A percentile compares a stretch with the other conserved stretches of the same genome.
phyloP scores from a whole-genome alignment of 2,329 filamentous ascomycete species.

The Aspergillus pseudotamarii region DNA sequence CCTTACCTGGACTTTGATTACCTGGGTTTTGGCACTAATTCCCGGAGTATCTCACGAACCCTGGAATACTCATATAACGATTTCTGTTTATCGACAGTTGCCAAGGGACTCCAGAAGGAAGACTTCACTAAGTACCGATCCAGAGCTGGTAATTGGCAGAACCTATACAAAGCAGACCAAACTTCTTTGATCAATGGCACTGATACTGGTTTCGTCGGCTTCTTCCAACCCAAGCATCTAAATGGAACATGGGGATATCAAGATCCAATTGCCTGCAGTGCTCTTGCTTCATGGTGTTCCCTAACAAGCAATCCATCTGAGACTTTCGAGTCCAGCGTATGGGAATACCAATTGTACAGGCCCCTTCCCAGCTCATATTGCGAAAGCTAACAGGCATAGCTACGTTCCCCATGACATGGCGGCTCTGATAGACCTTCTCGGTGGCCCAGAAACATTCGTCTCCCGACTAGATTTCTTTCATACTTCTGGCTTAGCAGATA shows the following conservation, averaged over 20 bases:
- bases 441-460: slow-evolving; percentile 59
- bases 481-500: slow-evolving; percentile 64
- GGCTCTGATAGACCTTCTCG: slow-evolving; percentile 59
- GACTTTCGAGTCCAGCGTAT: slow-evolving; percentile 40
- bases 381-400: slow-evolving; percentile 41
- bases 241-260: slow-evolving; percentile 73
- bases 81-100: slow-evolving; percentile 66
- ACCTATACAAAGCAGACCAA: slow-evolving; percentile 66
- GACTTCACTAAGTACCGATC: slow-evolving; percentile 61
- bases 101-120: slow-evolving; percentile 57
- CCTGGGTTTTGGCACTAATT: slow-evolving; percentile 68
- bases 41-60: slow-evolving; percentile 70
- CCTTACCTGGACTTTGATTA: slow-evolving; percentile 70
- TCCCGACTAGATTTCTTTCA: slow-evolving; percentile 66
- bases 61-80: slow-evolving; percentile 79
- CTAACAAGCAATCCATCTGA: slow-evolving; percentile 36
- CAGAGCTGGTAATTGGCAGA: slow-evolving; percentile 67
- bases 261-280: slow-evolving; percentile 28
- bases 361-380: slow-evolving; percentile 45
- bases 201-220: slow-evolving; percentile 69
- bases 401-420: slow-evolving; percentile 59
- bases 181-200: slow-evolving; percentile 58
- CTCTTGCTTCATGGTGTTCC: slow-evolving; percentile 25
- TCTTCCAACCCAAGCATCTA: slow-evolving; percentile 69
- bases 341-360: slow-evolving; percentile 53